A percentile compares a stretch with the other conserved stretches of the same genome.
Evolutionary conservation across 1,284 basidiomycete genomes (phyloP).

Genomic region (Trichosporon inkin): DNA sequence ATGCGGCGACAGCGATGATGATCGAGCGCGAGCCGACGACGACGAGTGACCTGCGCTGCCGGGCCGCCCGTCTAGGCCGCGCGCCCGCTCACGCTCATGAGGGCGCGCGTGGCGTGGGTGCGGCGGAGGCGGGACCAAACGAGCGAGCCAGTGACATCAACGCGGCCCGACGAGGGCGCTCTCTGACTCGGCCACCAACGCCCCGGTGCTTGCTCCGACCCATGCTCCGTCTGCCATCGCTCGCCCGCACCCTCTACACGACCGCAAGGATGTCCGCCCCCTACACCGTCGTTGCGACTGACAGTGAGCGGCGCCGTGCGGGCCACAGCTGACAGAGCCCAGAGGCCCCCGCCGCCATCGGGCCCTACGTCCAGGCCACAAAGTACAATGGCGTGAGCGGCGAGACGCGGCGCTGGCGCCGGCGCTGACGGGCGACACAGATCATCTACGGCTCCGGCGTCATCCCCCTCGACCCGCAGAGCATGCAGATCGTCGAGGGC

Average conservation of each 20-base stretch:
- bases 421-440: too few relatives aligned
- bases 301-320: slow-evolving; percentile 33
- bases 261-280: slow-evolving; percentile 35
- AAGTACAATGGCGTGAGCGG: slow-evolving; percentile 71
- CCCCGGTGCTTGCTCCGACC: too few relatives aligned
- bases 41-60: too few relatives aligned
- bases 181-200: not conserved
- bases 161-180: not conserved
- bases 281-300: slow-evolving; percentile 49
- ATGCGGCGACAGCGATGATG: too few relatives aligned
- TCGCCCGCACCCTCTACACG: slow-evolving; percentile 12
- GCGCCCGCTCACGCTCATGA: too few relatives aligned
- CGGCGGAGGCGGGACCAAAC: not conserved
- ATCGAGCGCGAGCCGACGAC: too few relatives aligned
- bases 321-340: slow-evolving; percentile 9
- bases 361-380: slow-evolving; percentile 86
- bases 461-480: slow-evolving; percentile 75
- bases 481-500: slow-evolving; percentile 68
- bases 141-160: slow-evolving; percentile 3
- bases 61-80: too few relatives aligned
- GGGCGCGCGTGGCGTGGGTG: too few relatives aligned
- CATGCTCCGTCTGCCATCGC: slow-evolving; percentile 9
- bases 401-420: too few relatives aligned
- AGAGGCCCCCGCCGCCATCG: slow-evolving; percentile 83
- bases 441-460: slow-evolving; percentile 85